A percentile compares a stretch with the other conserved stretches of the same genome.
Conservation (phyloP, 164 flowering plant species). For the Dillenia turbinata region DNA sequence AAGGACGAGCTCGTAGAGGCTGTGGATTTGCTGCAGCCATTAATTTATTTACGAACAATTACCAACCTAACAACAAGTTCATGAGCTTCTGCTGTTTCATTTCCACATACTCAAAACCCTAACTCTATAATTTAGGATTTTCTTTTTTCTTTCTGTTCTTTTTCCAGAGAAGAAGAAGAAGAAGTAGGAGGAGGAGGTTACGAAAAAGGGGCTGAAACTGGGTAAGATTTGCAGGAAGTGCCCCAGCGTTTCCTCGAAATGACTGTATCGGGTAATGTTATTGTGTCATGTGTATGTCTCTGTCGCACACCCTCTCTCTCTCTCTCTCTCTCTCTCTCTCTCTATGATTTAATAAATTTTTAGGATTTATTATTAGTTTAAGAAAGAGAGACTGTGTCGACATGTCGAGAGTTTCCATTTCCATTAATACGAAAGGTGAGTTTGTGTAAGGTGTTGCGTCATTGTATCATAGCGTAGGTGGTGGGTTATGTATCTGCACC, state of each 20-base stretch:
- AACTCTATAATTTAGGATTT: background rate
- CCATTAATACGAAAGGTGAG: too few species aligned
- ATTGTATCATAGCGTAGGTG: too few species aligned
- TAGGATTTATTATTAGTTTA: too few species aligned
- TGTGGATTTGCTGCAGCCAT: conserved; percentile 30
- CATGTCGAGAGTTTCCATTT: too few species aligned
- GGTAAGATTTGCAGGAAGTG: conserved; percentile 21
- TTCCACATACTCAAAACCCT: conserved; percentile 10
- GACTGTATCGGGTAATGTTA: background rate
- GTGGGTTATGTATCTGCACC: too few species aligned
- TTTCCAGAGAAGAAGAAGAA: background rate
- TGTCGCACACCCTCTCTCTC: too few species aligned
- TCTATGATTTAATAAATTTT: too few species aligned
- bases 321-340: too few species aligned
- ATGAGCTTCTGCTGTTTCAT: conserved; percentile 13
- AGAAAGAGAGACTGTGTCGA: too few species aligned
- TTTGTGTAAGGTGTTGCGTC: too few species aligned
- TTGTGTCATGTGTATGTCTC: too few species aligned
- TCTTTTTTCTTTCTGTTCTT: too few species aligned
- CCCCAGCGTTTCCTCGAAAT: conserved; percentile 19
- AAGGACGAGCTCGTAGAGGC: conserved; percentile 28
- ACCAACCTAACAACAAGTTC: conserved; percentile 3
- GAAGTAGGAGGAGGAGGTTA: background rate
- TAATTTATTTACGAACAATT: background rate
- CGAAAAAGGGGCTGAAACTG: conserved; percentile 9